phyloP scores from a whole-genome alignment of 208 protist genomes.

The Leishmania aethiopica region DNA sequence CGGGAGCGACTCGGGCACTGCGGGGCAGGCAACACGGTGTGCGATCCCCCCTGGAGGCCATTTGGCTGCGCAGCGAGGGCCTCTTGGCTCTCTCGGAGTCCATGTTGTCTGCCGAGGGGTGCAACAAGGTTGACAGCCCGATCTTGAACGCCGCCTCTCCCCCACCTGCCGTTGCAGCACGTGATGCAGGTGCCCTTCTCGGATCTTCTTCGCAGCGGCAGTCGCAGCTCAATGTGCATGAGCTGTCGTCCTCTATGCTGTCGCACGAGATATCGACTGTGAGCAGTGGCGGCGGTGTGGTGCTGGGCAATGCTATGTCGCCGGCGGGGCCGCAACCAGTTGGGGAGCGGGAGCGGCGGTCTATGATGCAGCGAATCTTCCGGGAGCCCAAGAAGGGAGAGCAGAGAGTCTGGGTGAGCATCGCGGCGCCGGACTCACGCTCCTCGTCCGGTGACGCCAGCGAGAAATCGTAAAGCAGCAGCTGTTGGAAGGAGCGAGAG shows the following conservation, averaged over 20 bases:
- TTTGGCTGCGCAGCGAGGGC: not conserved
- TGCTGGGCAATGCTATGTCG: not conserved
- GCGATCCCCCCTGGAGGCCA: constrained; percentile 3
- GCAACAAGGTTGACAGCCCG: not conserved
- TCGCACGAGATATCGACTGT: not conserved
- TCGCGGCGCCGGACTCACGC: not conserved
- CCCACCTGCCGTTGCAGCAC: not conserved
- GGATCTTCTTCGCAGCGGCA: not conserved
- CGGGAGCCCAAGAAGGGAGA: constrained; percentile 3
- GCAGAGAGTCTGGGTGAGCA: constrained; percentile 15
- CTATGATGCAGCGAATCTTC: constrained; percentile 14
- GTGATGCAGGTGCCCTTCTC: not conserved
- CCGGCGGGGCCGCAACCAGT: not conserved
- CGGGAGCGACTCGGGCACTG: not conserved
- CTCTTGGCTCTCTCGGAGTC: not conserved
- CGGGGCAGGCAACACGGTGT: not conserved
- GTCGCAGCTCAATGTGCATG: not conserved
- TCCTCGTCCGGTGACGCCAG: not conserved
- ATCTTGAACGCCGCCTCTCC: not conserved
- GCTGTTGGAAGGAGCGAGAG: not conserved
- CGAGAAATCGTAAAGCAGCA: not conserved
- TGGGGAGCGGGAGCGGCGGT: constrained; percentile 2
- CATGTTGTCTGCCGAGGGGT: not conserved
- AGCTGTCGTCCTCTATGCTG: not conserved
- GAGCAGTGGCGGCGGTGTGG: not conserved